A percentile compares a stretch with the other conserved stretches of the same genome.
Conservation (phyloP, 306 rosid genomes). For the Malus asiatica region DNA sequence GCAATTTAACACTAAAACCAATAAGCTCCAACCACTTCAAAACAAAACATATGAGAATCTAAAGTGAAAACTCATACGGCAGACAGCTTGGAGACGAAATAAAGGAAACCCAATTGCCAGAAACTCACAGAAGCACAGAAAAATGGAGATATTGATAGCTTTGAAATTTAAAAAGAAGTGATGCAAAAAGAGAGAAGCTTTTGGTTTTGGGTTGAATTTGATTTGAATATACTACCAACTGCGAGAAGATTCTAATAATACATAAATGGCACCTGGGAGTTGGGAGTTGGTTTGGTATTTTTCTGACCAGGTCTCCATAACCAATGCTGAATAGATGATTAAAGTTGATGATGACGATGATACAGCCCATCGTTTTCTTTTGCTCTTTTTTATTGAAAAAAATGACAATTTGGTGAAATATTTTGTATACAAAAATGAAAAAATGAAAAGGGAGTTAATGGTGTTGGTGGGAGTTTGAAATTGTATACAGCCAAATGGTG, state of each 20-base stretch:
- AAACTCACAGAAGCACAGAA: not conserved
- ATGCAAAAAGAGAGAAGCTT: not conserved
- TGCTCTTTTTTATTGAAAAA: not conserved
- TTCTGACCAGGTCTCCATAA: conserved; percentile 38
- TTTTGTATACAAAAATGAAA: not conserved
- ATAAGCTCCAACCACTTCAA: not conserved
- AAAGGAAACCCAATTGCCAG: conserved; percentile 5
- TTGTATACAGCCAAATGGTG: not conserved
- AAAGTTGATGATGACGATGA: conserved; percentile 6
- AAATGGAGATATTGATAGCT: not conserved
- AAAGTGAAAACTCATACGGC: not conserved
- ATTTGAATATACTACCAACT: not conserved
- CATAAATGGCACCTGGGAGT: not conserved
- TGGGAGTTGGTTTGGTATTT: not conserved
- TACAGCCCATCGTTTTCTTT: conserved; percentile 32
- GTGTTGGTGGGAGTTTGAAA: not conserved
- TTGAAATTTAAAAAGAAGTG: not conserved
- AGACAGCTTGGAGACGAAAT: not conserved
- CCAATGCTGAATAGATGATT: conserved; percentile 8
- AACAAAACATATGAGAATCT: not conserved
- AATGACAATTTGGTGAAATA: not conserved
- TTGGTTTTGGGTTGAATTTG: not conserved
- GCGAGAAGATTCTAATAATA: not conserved
- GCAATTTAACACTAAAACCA: not conserved
- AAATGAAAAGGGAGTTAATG: not conserved